Evolutionary conservation across 345 rosid genomes (phyloP), one percentile per base, ranked within the genome.

Genomic region (Salix dunnii): DNA sequence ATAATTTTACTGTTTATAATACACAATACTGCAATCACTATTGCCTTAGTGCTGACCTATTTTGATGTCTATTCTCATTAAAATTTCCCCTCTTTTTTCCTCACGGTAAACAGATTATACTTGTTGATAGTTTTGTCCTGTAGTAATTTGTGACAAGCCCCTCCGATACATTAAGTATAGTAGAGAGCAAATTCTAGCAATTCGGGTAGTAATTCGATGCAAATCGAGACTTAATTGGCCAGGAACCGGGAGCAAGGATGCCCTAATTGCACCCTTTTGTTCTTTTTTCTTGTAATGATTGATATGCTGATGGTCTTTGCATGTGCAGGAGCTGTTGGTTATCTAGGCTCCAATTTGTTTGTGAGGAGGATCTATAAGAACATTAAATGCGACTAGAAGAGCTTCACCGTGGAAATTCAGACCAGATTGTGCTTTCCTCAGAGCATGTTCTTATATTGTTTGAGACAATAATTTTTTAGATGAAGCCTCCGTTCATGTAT

Each of bases 321-420:
- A 5, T 53, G 43, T 80, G 83, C 90, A 94, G 98, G 98, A 73
- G 98, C 98, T 75, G 97, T 94, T 65, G 98, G 98, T 49, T 89
- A 88, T 74, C 82, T 94, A n/a, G 98, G 98, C 43, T 94, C 98
- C 16, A 90, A 94, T 81, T 85, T 91, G 88, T 94, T 94, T 67
- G 97, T 94, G 82, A 87, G 98, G 86, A 90, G 97, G 86, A 94
- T 94, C 87, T 94, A 94, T 88, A 94, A 95, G 80, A 94, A 94
- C 91, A 94, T 94, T 87, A 94, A 94, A 82, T 94, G 98, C 78
- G 98, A 94, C 84, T 94, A 89, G 86, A 79, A 88, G 86, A 79
- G 64, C 43, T 9, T 40, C 5, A 28, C 17, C 14, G 23, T 20
- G n/a, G 67, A 23, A 42, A 82, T 58, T 28, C 25, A 12, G 78